These are phyloP conservation scores for Alternaria alternata DNA, from an alignment of 2,329 filamentous ascomycete genomes.

Conservation along the genomic window DNA sequence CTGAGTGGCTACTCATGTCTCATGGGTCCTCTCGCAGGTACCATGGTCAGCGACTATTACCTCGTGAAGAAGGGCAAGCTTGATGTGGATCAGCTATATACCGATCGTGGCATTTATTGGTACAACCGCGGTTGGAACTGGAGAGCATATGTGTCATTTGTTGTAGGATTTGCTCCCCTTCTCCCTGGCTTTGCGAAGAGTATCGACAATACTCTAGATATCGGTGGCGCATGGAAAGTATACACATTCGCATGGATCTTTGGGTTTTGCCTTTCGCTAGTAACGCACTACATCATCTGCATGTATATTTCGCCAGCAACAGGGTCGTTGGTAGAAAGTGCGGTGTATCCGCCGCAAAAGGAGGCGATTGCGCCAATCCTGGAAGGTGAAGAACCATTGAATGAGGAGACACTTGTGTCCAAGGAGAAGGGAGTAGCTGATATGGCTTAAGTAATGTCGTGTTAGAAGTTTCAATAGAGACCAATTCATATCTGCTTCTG, in stretches of 20 bases:
- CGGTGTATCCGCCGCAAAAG: conserved; percentile 50
- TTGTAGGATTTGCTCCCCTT: conserved; percentile 44
- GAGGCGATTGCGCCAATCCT: conserved; percentile 31
- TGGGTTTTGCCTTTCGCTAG: conserved; percentile 48
- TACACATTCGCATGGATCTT: conserved; percentile 56
- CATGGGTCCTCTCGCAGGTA: conserved; percentile 48
- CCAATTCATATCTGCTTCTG: not conserved
- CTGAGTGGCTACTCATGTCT: conserved; percentile 49
- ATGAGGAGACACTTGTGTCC: conserved; percentile 29
- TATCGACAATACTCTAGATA: conserved; percentile 48
- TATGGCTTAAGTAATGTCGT: conserved; percentile 17
- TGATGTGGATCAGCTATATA: conserved; percentile 46
- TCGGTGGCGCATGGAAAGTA: conserved; percentile 53
- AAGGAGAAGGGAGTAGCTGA: conserved; percentile 38
- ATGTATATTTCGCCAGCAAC: conserved; percentile 51
- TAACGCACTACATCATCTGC: conserved; percentile 52
- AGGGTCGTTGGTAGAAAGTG: conserved; percentile 45
- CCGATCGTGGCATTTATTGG: conserved; percentile 44
- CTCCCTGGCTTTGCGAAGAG: conserved; percentile 52
- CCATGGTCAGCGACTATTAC: conserved; percentile 48
- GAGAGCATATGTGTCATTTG: conserved; percentile 44
- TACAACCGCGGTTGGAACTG: conserved; percentile 46
- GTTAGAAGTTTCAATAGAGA: not conserved
- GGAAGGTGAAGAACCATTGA: conserved; percentile 32
- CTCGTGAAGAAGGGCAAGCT: conserved; percentile 48